Conservation (phyloP, 1,284 basidiomycete species). For the Papiliotrema flavescens region DNA sequence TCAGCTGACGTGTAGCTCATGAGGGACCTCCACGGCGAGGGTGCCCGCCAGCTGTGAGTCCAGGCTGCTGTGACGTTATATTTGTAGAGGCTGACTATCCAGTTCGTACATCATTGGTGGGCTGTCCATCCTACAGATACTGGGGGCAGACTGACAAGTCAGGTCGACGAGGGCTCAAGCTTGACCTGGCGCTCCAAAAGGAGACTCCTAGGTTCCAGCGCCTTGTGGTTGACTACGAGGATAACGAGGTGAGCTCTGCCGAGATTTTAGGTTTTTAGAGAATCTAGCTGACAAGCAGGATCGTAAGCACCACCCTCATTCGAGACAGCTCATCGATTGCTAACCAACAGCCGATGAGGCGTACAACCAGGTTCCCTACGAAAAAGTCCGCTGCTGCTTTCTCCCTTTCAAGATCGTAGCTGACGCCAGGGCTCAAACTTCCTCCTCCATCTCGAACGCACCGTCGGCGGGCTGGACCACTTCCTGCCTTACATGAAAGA, state of each 20-base stretch:
- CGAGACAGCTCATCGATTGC: background rate
- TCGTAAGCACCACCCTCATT: constrained; percentile 14
- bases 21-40: constrained; percentile 67
- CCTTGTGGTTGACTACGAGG: constrained; percentile 76
- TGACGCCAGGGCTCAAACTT: constrained; percentile 61
- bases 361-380: constrained; percentile 65
- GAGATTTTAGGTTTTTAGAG: background rate
- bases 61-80: background rate
- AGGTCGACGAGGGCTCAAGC: constrained; percentile 68
- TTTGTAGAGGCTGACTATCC: constrained; percentile 6
- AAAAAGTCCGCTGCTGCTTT: constrained; percentile 53
- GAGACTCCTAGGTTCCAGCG: constrained; percentile 68
- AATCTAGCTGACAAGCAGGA: constrained; percentile 16
- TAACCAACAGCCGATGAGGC: constrained; percentile 66
- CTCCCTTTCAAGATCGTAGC: background rate
- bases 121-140: background rate
- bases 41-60: constrained; percentile 65
- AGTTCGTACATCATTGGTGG: constrained; percentile 44
- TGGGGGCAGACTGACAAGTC: background rate
- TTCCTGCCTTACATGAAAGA: constrained; percentile 76
- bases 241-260: constrained; percentile 36
- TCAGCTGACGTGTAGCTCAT: constrained; percentile 46
- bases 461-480: constrained; percentile 79
- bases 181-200: constrained; percentile 59
- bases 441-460: constrained; percentile 64